phyloP scores from a whole-genome alignment of 768 basidiomycete genomes.

The Rhizopogon rudus region DNA sequence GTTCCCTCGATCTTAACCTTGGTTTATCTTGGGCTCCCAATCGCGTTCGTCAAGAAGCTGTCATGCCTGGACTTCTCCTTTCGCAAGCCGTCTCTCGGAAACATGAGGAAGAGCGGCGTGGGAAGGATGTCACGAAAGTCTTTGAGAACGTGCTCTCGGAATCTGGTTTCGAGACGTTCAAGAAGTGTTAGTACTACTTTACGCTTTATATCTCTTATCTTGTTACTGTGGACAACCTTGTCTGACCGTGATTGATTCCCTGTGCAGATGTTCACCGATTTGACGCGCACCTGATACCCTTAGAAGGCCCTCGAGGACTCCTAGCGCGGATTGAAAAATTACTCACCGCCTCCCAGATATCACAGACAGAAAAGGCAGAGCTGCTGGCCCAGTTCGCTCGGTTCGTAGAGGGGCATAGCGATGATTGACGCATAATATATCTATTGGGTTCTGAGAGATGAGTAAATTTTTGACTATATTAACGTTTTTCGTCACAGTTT shows the following conservation, averaged over 20 bases:
- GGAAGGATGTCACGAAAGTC: constrained; percentile 30
- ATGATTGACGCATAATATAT: constrained; percentile 1
- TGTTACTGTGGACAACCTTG: not conserved
- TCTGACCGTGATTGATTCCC: constrained; percentile 10
- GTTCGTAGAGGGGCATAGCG: constrained; percentile 40
- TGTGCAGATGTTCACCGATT: constrained; percentile 64
- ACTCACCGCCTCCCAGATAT: constrained; percentile 44
- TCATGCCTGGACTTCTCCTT: constrained; percentile 39
- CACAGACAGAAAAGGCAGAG: constrained; percentile 39
- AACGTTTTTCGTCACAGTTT: no score
- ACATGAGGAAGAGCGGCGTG: constrained; percentile 14
- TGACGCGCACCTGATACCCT: constrained; percentile 68
- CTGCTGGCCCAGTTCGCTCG: constrained; percentile 58
- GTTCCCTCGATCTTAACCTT: constrained; percentile 66
- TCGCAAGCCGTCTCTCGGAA: constrained; percentile 13
- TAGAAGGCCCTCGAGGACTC: constrained; percentile 70
- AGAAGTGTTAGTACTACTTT: constrained; percentile 49
- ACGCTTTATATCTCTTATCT: not conserved
- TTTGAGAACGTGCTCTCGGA: constrained; percentile 33
- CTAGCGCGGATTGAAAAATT: constrained; percentile 59
- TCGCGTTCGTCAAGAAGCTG: constrained; percentile 60
- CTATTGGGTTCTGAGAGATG: not conserved
- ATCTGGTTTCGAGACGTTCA: constrained; percentile 39
- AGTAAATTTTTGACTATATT: not conserved
- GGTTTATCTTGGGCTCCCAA: constrained; percentile 71